These are phyloP conservation scores for Plasmodiophora brassicae DNA, from an alignment of 208 protist genomes.

Conservation along the genomic window DNA sequence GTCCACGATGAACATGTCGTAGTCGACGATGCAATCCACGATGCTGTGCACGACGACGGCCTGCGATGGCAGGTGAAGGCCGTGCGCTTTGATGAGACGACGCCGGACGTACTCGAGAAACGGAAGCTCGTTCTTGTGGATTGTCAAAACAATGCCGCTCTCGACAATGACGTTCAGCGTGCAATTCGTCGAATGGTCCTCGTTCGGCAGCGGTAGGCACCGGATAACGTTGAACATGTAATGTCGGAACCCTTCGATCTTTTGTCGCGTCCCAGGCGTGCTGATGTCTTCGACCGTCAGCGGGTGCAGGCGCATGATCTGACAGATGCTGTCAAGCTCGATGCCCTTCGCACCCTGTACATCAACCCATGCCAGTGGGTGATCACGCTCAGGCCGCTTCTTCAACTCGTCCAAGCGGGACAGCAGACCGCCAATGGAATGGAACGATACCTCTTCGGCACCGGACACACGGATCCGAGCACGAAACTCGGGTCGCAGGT, in stretches of 20 bases:
- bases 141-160: background rate
- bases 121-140: background rate
- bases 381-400: background rate
- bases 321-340: background rate
- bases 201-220: background rate
- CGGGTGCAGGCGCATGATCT: background rate
- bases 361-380: background rate
- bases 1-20: conserved; percentile 22
- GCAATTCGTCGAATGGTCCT: background rate
- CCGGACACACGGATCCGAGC: background rate
- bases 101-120: background rate
- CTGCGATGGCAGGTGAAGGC: background rate
- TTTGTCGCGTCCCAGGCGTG: background rate
- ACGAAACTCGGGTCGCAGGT: background rate
- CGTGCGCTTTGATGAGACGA: background rate
- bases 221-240: background rate
- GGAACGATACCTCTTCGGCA: background rate
- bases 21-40: conserved; percentile 19
- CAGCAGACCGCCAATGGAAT: background rate
- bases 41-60: background rate
- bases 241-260: background rate
- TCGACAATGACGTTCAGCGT: background rate
- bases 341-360: background rate
- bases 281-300: conserved; percentile 18
- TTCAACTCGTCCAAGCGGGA: background rate